Percentiles rank a stretch among this genome's conserved stretches.
Evolutionary conservation across 73 alveolate genomes (phyloP).

Genomic region (Tetrahymena thermophila): DNA sequence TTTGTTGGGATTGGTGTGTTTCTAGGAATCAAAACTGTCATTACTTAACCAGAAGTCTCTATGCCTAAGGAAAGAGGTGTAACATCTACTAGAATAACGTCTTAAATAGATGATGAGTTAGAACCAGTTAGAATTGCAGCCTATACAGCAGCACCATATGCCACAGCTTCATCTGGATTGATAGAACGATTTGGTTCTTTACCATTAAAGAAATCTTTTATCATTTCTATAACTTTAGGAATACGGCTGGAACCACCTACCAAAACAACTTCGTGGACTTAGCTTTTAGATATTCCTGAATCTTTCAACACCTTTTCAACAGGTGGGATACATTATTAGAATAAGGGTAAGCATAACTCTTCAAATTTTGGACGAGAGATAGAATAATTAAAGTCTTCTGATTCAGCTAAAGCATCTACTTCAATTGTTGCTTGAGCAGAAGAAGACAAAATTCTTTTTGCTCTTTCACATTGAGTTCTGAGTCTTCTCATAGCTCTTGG

Average conservation of each 20-base stretch:
- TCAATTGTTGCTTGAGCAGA: conserved; percentile 65
- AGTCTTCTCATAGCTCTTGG: conserved; percentile 75
- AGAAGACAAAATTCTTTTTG: conserved; percentile 76
- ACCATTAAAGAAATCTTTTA: conserved; percentile 82
- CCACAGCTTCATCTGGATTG: conserved; percentile 98
- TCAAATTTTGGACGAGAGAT: conserved; percentile 75
- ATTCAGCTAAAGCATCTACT: conserved; percentile 73
- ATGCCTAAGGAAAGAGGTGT: conserved; percentile 74
- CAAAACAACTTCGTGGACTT: conserved; percentile 76
- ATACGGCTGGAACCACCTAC: conserved; percentile 91
- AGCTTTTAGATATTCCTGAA: conserved; percentile 58
- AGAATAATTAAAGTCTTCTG: conserved; percentile 52
- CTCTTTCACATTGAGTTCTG: conserved; percentile 77
- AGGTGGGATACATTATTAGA: conserved; percentile 49
- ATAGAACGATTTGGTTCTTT: conserved; percentile 79
- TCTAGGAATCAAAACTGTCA: conserved; percentile 47
- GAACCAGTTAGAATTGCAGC: conserved; percentile 70
- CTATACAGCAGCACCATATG: conserved; percentile 86
- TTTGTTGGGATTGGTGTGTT: conserved; percentile 45
- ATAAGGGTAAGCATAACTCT: conserved; percentile 60
- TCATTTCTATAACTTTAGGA: conserved; percentile 75
- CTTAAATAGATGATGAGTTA: conserved; percentile 49
- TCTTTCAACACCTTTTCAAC: conserved; percentile 63
- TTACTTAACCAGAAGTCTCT: conserved; percentile 66
- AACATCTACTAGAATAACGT: conserved; percentile 63